Conservation (phyloP, 139 green algal species). For the Trebouxia sp. region DNA sequence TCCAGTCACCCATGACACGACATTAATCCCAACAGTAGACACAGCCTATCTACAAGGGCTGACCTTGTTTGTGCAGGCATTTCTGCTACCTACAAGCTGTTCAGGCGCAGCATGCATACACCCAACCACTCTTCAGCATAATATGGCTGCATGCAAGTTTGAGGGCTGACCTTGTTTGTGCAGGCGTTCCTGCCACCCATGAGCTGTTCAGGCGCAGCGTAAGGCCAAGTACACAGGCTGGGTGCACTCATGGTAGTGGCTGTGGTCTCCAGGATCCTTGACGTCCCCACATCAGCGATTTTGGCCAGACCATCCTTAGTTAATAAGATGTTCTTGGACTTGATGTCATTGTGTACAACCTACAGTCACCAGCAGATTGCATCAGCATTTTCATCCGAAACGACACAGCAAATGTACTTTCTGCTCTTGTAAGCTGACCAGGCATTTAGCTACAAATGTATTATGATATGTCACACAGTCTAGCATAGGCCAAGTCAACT, state of each 20-base stretch:
- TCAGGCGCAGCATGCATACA: no score
- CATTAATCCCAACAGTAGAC: no score
- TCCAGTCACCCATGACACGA: no score
- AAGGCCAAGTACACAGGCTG: conserved; percentile 28
- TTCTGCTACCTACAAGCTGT: no score
- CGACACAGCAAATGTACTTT: no score
- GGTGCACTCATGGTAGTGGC: background rate
- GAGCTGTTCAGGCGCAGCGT: conserved; percentile 29
- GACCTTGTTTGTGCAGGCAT: no score
- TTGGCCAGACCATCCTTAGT: conserved; percentile 18
- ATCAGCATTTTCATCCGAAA: no score
- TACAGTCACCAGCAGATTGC: background rate
- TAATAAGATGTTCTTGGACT: conserved; percentile 33
- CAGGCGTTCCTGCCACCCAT: background rate
- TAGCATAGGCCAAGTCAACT: no score
- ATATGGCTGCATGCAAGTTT: no score
- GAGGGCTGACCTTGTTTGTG: background rate
- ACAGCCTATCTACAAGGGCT: no score
- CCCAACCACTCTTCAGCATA: no score
- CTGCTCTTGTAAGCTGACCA: no score
- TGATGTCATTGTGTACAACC: conserved; percentile 27
- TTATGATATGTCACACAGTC: background rate
- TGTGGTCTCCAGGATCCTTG: conserved; percentile 15
- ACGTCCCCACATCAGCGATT: conserved; percentile 33
- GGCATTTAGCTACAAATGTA: background rate